phyloP scores from a whole-genome alignment of 768 basidiomycete genomes.

The Zangia roseola region DNA sequence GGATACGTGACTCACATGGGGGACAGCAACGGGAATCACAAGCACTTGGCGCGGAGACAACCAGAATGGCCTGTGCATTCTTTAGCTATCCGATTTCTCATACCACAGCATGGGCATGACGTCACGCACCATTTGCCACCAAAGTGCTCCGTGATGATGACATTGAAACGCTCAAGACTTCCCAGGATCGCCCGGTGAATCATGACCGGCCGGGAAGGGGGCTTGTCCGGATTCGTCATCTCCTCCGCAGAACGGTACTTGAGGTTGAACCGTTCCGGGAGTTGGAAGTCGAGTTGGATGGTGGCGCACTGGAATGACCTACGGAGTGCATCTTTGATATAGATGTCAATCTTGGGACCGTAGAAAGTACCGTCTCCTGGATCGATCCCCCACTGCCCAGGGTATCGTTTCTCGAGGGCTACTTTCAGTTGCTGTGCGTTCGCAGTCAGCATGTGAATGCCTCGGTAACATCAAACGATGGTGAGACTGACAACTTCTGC shows the following conservation, averaged over 20 bases:
- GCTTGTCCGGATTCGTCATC: conserved; percentile 47
- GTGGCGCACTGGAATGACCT: conserved; percentile 98
- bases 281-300: conserved; percentile 98
- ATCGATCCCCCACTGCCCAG: conserved; percentile 90
- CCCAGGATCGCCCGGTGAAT: conserved; percentile 97
- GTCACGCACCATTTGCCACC: conserved; percentile 94
- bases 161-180: conserved; percentile 92
- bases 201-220: conserved; percentile 84
- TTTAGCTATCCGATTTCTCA: not conserved
- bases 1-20: conserved; percentile 62
- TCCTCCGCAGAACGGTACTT: conserved; percentile 81
- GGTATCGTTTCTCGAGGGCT: conserved; percentile 81
- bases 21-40: conserved; percentile 91
- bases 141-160: conserved; percentile 95
- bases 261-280: conserved; percentile 94
- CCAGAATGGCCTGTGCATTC: conserved; percentile 86
- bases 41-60: conserved; percentile 93
- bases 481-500: conserved; percentile 69
- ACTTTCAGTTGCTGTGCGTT: conserved; percentile 71
- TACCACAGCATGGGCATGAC: not conserved
- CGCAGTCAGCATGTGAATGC: conserved; percentile 6
- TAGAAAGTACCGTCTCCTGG: conserved; percentile 99
- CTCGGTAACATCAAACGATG: not conserved
- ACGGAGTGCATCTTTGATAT: conserved; percentile 86
- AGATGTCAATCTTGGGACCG: conserved; percentile 99